phyloP scores from a whole-genome alignment of 495 filamentous ascomycete species.

The Lasiosphaeriaceae sp. region DNA sequence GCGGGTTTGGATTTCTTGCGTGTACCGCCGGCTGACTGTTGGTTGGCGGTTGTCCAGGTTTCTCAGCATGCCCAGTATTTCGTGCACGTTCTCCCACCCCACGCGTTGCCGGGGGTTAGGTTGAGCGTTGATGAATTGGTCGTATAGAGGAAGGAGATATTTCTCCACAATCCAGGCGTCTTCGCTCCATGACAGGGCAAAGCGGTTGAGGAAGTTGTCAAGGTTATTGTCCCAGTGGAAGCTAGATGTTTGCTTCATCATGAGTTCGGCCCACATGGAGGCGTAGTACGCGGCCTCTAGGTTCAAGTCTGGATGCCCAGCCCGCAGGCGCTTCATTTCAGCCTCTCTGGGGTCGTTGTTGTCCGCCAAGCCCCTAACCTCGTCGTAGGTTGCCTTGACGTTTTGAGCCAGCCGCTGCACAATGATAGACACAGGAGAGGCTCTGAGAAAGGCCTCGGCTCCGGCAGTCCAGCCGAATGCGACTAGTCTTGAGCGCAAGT shows the following conservation, averaged over 20 bases:
- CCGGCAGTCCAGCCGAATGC: slow-evolving; percentile 59
- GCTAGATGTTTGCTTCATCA: slow-evolving; percentile 50
- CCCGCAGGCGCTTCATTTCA: slow-evolving; percentile 35
- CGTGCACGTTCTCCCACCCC: slow-evolving; percentile 25
- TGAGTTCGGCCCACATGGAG: slow-evolving; percentile 69
- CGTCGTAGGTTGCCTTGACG: slow-evolving; percentile 54
- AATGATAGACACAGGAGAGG: slow-evolving; percentile 59
- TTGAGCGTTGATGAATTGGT: slow-evolving; percentile 24
- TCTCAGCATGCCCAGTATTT: slow-evolving; percentile 55
- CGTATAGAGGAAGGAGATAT: slow-evolving; percentile 58
- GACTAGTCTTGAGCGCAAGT: slow-evolving; percentile 56
- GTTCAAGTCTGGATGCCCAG: slow-evolving; percentile 43
- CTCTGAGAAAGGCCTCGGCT: slow-evolving; percentile 53
- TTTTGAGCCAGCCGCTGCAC: slow-evolving; percentile 76
- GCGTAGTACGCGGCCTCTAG: slow-evolving; percentile 68
- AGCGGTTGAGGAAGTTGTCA: slow-evolving; percentile 59
- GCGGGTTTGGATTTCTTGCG: slow-evolving; percentile 27
- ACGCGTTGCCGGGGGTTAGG: slow-evolving; percentile 12
- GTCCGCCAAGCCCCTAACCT: slow-evolving; percentile 22
- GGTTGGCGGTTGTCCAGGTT: slow-evolving; percentile 59
- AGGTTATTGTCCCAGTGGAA: slow-evolving; percentile 45
- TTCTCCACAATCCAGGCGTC: slow-evolving; percentile 65
- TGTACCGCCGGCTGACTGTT: slow-evolving; percentile 47
- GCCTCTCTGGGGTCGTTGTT: slow-evolving; percentile 2
- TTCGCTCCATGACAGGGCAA: slow-evolving; percentile 64